Conservation (phyloP, 192 early-diverging fungal species). For the Backusella mclennaniae region DNA sequence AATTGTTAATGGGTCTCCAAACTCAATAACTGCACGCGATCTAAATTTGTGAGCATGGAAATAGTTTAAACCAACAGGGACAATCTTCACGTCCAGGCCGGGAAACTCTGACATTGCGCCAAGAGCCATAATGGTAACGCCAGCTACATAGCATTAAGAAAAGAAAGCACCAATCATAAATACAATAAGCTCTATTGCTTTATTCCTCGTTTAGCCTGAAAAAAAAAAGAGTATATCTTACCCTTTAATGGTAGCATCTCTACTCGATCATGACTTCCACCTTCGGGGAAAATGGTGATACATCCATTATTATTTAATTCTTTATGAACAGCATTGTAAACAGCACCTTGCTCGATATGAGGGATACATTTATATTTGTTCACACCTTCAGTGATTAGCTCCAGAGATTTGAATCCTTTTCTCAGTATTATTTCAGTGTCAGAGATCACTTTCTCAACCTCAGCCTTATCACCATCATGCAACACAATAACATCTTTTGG, state of each 20-base stretch:
- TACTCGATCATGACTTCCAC: conserved; percentile 94
- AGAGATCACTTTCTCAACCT: conserved; percentile 72
- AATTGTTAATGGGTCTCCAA: conserved; percentile 86
- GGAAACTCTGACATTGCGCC: conserved; percentile 88
- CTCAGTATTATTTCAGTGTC: conserved; percentile 79
- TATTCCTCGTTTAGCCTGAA: background rate
- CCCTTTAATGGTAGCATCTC: conserved; percentile 95
- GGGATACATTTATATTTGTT: conserved; percentile 66
- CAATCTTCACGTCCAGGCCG: conserved; percentile 84
- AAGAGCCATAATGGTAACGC: conserved; percentile 80
- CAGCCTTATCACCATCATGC: conserved; percentile 56
- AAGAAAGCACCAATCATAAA: background rate
- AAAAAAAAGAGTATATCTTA: conserved; percentile 16
- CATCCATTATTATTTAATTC: conserved; percentile 68
- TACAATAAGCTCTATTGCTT: background rate
- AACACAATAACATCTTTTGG: conserved; percentile 60
- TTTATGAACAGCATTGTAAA: conserved; percentile 80
- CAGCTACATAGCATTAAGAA: conserved; percentile 44
- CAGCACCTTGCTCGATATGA: conserved; percentile 85
- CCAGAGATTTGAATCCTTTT: conserved; percentile 71
- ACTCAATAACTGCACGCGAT: conserved; percentile 95
- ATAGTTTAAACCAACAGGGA: conserved; percentile 85
- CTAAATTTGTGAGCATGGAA: conserved; percentile 94
- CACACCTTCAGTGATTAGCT: conserved; percentile 45
- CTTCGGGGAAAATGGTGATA: conserved; percentile 98